phyloP scores from a whole-genome alignment of 2,329 filamentous ascomycete genomes.

The Fusarium nygamai region DNA sequence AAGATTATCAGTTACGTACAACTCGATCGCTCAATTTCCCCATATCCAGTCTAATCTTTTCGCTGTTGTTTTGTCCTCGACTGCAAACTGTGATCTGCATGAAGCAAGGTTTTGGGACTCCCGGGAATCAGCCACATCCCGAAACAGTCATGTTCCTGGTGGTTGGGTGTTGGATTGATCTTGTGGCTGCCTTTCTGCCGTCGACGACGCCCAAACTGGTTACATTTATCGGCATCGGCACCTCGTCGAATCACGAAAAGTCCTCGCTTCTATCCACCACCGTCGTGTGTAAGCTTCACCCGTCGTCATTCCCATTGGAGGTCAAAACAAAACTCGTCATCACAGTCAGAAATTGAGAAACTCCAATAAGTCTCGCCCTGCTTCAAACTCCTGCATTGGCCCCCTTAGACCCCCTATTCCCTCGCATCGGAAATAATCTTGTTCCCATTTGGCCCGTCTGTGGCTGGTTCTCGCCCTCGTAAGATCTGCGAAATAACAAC shows the following conservation, averaged over 20 bases:
- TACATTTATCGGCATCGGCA: conserved; percentile 20
- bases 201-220: conserved; percentile 18
- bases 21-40: conserved; percentile 16
- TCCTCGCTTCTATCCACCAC: conserved; percentile 7
- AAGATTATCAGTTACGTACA: conserved; percentile 25
- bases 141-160: neutral
- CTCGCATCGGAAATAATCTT: conserved; percentile 24
- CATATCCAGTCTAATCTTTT: conserved; percentile 2
- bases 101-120: neutral
- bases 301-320: conserved; percentile 13
- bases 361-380: neutral
- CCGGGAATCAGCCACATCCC: conserved; percentile 26
- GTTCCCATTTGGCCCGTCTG: conserved; percentile 10
- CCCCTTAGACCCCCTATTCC: conserved; percentile 16
- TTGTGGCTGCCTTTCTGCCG: conserved; percentile 3
- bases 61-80: neutral
- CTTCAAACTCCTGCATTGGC: neutral
- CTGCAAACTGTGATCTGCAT: conserved; percentile 7
- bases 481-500: conserved; percentile 37
- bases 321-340: conserved; percentile 8
- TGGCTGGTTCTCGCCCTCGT: conserved; percentile 33
- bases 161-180: neutral
- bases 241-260: conserved; percentile 1
- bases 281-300: conserved; percentile 13
- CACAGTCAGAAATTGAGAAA: conserved; percentile 17